Base-by-base conservation (phyloP, 257 asterid species). In the Solanum corneliomulleri region DNA sequence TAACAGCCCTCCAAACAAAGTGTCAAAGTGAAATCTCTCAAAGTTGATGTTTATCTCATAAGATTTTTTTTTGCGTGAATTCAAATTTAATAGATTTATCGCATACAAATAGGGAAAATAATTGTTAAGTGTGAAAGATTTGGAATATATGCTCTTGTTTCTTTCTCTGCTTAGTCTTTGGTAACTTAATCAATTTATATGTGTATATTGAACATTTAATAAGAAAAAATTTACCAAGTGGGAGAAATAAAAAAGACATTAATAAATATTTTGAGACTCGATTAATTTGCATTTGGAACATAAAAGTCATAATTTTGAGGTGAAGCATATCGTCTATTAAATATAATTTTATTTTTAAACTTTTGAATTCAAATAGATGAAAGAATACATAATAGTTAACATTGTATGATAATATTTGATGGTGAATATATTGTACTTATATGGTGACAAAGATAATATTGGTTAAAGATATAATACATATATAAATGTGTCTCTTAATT, bases 31-130 rank as follows among this genome's bases (percentile, higher is more conserved):
- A 56, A 56, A 56, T 56, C 11, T 56, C n/a, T 56, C n/a, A 18
- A 56, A 18, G n/a, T 7, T 56, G 11, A 56, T 56, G n/a, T 18
- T 56, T 6, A 7, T 18, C 64, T 56, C 64, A 56, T 56, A 2
- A 18, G n/a, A 56, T 56, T 56, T 56, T 56, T 52, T 3, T 60
- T 2, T 11, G 0, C 6, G 69, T 18, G n/a, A 52, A 56, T 18
- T 56, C 11, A 7, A 56, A 56, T 56, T 56, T 56, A 56, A 56
- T 18, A 18, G 2, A 0, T 10, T 18, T 56, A 56, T 56, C 4
- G 0, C 11, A 64, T 11, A 64, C 6, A 1, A 25, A 25, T 3
- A 1, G 31, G 20, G 0, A 64, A 64, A 64, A 62, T 23, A 4
- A 62, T 11, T 62, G 27, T 4, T 23, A 10, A 4, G 16, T n/a